Evolutionary conservation across 2,329 filamentous ascomycete genomes (phyloP), one percentile per base, ranked within the genome.

Genomic region (Fusarium subtropicale): DNA sequence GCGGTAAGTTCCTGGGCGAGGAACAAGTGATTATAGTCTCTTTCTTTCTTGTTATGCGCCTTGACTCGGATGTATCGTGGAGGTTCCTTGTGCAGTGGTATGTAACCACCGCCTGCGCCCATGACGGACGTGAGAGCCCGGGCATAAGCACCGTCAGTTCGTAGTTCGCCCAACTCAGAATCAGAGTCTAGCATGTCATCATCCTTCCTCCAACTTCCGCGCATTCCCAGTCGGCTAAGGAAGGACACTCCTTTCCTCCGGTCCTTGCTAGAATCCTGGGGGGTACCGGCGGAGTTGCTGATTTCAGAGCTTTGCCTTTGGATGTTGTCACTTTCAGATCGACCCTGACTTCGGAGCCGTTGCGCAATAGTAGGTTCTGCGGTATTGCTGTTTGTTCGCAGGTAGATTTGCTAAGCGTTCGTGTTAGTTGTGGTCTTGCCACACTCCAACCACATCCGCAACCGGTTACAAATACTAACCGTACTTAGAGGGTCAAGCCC

Each of bases 11-110:
- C 92, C 80, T 99, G 96, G 4, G 96, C 94, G 5, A 98, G 86
- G 77, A 99, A 99, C 61, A 97, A 84, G 47, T 90, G 90, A 76
- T 96, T 90, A 76, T 98, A 97, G 56, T 95, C 91, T 72, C 89
- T 90, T 24, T 86, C 83, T 75, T 91, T 94, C 80, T 97, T 97
- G 79, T 94, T 89, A 76, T 93, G 90, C 2, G 91, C 83, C 68
- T 91, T 89, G 63, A 97, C 91, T 69, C 93, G 93, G 74, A 98
- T 96, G 76, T 98, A 98, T 28, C 92, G 89, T 3, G 94, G 93
- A 5, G 95, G 94, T 56, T 94, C 92, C 69, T 96, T 96, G 76
- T 97, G 91, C 66, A 91, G 89, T 10, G 96, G 95, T 58, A 93
- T 93, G 78, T 91, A 98, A 62, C 93, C 91, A 56, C 81, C 83